phyloP scores from a whole-genome alignment of 1,139 yeast species.

The Blastobotrys raffinosifermentans region DNA sequence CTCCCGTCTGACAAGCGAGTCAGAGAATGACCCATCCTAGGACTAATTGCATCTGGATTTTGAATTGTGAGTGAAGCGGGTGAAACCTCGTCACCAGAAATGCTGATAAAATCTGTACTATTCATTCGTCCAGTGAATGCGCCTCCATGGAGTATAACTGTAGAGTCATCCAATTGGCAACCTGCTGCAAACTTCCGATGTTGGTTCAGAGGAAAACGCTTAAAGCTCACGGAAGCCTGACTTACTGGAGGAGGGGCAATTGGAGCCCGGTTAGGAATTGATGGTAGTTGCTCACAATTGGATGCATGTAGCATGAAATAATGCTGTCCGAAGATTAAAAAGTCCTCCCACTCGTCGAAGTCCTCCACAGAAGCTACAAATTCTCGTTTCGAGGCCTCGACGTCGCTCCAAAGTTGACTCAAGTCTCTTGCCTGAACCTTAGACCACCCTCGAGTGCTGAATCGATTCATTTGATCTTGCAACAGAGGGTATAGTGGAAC shows the following conservation, averaged over 20 bases:
- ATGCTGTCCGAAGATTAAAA: constrained; percentile 69
- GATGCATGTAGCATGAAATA: constrained; percentile 61
- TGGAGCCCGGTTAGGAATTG: not conserved
- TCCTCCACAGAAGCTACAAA: constrained; percentile 51
- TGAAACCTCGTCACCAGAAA: constrained; percentile 4
- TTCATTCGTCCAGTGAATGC: constrained; percentile 41
- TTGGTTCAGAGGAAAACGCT: not conserved
- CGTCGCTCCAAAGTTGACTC: constrained; percentile 50
- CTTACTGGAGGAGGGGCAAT: not conserved
- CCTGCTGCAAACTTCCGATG: constrained; percentile 49
- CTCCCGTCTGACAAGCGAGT: constrained; percentile 32
- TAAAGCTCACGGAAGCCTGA: constrained; percentile 12
- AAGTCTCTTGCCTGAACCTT: constrained; percentile 51
- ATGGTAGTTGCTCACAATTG: constrained; percentile 5
- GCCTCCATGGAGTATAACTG: constrained; percentile 50
- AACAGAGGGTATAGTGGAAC: constrained; percentile 54
- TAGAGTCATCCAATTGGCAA: constrained; percentile 28
- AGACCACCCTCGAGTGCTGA: constrained; percentile 42
- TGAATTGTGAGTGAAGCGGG: not conserved
- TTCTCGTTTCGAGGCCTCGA: constrained; percentile 38
- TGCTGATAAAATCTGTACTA: constrained; percentile 18
- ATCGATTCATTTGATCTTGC: constrained; percentile 46
- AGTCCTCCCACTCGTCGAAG: constrained; percentile 85
- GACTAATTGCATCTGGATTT: not conserved
- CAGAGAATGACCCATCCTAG: constrained; percentile 59